Conservation (phyloP, 495 filamentous ascomycete species). For the Thermothielavioides terrestris region DNA sequence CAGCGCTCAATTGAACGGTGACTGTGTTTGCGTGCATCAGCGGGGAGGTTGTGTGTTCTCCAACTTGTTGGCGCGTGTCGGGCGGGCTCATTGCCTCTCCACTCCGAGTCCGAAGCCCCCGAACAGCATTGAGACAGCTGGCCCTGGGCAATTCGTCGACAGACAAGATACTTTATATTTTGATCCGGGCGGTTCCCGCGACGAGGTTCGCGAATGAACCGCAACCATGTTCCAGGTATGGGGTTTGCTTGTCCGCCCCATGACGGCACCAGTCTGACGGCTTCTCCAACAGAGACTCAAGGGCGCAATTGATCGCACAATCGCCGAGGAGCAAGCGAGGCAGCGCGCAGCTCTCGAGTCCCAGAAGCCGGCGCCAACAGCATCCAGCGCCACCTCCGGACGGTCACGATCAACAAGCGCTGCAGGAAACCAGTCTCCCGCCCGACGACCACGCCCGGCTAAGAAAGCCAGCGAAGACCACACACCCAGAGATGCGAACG, state of each 20-base stretch:
- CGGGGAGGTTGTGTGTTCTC: background rate
- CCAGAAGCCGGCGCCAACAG: constrained; percentile 27
- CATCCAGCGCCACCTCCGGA: constrained; percentile 42
- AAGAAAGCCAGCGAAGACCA: constrained; percentile 41
- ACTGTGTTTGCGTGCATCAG: too few species aligned
- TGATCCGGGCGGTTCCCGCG: too few species aligned
- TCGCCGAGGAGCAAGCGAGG: constrained; percentile 83
- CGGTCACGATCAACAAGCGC: constrained; percentile 44
- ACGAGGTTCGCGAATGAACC: background rate
- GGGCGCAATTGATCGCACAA: constrained; percentile 74
- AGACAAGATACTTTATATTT: background rate
- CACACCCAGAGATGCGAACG: constrained; percentile 25
- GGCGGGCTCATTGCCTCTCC: too few species aligned
- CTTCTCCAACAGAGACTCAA: constrained; percentile 57
- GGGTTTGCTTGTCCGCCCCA: too few species aligned
- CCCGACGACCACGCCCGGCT: constrained; percentile 33
- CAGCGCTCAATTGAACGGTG: background rate
- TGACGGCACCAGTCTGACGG: constrained; percentile 2
- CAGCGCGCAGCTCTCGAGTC: constrained; percentile 42
- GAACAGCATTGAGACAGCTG: background rate
- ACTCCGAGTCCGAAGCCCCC: background rate
- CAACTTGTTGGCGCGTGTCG: background rate
- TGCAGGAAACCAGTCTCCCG: constrained; percentile 26
- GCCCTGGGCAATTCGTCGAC: background rate
- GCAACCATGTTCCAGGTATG: constrained; percentile 31